Percentiles rank a stretch among this genome's conserved stretches.
phyloP scores from a whole-genome alignment of 164 flowering plant species.

The Echeveria elegans region DNA sequence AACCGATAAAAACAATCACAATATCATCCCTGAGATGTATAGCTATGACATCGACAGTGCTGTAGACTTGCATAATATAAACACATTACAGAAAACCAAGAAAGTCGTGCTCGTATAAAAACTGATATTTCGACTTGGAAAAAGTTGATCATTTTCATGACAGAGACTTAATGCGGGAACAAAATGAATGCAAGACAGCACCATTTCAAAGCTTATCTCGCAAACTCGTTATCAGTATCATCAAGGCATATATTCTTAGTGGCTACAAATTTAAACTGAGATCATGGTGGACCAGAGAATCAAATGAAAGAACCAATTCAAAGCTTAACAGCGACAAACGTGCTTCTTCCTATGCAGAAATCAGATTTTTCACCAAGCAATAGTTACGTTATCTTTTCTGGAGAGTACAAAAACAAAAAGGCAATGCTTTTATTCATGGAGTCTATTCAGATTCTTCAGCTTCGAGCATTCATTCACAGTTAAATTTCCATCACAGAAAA shows the following conservation, averaged over 20 bases:
- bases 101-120: not conserved
- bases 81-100: not conserved
- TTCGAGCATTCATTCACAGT: not conserved
- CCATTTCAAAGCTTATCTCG: not conserved
- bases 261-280: not conserved
- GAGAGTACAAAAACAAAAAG: not conserved
- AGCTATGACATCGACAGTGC: not conserved
- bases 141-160: not conserved
- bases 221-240: not conserved
- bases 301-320: not conserved
- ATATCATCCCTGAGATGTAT: too few relatives aligned
- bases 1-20: too few relatives aligned
- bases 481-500: not conserved
- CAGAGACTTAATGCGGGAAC: not conserved
- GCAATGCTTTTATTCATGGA: not conserved
- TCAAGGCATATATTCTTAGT: not conserved
- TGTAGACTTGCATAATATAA: not conserved
- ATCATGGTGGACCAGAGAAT: not conserved
- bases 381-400: not conserved
- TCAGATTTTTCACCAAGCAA: not conserved
- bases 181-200: constrained; percentile 6
- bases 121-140: not conserved
- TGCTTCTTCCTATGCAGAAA: constrained; percentile 10
- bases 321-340: not conserved
- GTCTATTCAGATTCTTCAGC: not conserved